Percentiles rank a stretch among this genome's conserved stretches.
Evolutionary conservation across 352 stramenopile species (phyloP).

Genomic region (Phytophthora sojae): DNA sequence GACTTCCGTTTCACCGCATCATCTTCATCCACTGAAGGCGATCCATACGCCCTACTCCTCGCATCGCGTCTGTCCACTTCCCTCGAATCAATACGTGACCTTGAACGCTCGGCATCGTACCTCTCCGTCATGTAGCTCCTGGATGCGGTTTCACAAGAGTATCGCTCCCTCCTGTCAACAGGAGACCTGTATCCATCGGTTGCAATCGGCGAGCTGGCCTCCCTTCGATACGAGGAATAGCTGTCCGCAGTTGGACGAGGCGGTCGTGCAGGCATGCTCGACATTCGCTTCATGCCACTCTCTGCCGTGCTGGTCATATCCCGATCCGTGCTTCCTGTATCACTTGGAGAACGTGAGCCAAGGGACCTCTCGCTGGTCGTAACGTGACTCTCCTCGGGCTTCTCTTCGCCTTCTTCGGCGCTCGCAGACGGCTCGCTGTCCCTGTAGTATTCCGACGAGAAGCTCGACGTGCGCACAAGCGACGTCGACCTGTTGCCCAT

Average conservation of each 20-base stretch:
- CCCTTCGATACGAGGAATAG: conserved; percentile 34
- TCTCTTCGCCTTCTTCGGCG: conserved; percentile 55
- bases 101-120: conserved; percentile 7
- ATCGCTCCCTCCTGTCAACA: conserved; percentile 13
- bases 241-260: conserved; percentile 44
- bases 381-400: conserved; percentile 35
- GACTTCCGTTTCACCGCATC: conserved; percentile 11
- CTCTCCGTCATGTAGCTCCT: background rate
- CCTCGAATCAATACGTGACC: conserved; percentile 9
- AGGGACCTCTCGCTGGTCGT: conserved; percentile 32
- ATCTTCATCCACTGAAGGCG: conserved; percentile 6
- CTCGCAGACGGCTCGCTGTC: conserved; percentile 37
- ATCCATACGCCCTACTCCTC: conserved; percentile 5
- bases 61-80: conserved; percentile 12
- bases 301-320: conserved; percentile 24
- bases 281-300: conserved; percentile 33
- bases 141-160: background rate
- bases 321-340: conserved; percentile 32
- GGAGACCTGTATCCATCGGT: conserved; percentile 14
- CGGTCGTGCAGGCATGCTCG: conserved; percentile 34
- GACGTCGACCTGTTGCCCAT: conserved; percentile 34
- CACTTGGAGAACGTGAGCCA: conserved; percentile 38
- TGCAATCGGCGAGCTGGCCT: conserved; percentile 11
- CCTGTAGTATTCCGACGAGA: conserved; percentile 38
- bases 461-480: conserved; percentile 37